Base-by-base conservation (phyloP, 2,329 filamentous ascomycete species). In the Colletotrichum sp. region DNA sequence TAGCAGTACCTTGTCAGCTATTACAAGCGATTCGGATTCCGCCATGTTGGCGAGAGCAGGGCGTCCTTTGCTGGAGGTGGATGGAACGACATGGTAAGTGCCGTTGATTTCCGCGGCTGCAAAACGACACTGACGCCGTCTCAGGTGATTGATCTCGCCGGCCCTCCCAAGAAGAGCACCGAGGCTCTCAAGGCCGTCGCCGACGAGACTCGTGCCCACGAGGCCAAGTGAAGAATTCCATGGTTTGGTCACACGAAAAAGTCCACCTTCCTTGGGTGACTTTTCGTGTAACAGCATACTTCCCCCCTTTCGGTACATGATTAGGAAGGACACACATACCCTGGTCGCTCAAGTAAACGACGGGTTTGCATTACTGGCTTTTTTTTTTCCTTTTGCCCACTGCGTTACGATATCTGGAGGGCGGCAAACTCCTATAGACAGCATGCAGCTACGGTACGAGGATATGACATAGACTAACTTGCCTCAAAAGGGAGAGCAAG, bases 31-130 rank as follows among this genome's bases (percentile, higher is more conserved):
- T 90, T 95, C 79, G 92, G 95, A 0, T 98, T 97, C 82, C 87
- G 87, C 79, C 91, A 93, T 79, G 84, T 89, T 34, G 95, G 96
- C 0, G 86, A 89, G 66, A 97, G 95, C 83, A 86, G 90, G 76
- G 93, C 92, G 67, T 88, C 90, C 74, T 96, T 95, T 85, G 94
- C 93, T 24, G 95, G 95, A 49, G 95, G 95, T 36, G 93, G 92
- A 21, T 98, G 96, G 95, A 89, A 92, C 79, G 93, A 97, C 82
- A 92, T 98, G 95, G 94, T 96, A 83, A 83, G 88, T 18, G 5
- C 32, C 13, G 32, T n/a, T 64, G 21, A 8, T 64, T 28, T 39
- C 30, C 13, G 32, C 32, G 21, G n/a, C 32, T 5, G 36, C 34
- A 26, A 63, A 24, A 24, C 16, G 44, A 52, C 32, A 52, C 52